phyloP scores from a whole-genome alignment of 257 asterid species.

The Capsicum chinense region DNA sequence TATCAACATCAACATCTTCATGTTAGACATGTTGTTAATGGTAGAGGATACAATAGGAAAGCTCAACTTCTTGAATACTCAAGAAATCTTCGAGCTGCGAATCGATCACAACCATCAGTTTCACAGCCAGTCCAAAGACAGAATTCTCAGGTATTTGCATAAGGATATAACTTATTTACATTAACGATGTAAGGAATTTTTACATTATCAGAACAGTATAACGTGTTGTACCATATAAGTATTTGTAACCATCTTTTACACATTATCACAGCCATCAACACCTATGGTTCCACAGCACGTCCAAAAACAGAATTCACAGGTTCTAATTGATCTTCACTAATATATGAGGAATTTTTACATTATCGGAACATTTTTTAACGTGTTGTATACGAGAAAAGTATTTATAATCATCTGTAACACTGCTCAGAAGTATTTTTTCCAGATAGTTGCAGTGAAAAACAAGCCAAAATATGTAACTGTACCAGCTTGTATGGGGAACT shows the following conservation, averaged over 20 bases:
- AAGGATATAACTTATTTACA: background rate
- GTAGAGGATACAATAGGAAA: constrained; percentile 51
- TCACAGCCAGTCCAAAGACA: too few relatives aligned
- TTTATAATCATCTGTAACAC: background rate
- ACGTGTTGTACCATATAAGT: background rate
- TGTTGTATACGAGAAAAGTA: background rate
- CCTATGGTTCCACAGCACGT: constrained; percentile 13
- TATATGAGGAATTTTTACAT: too few relatives aligned
- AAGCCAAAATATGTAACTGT: constrained; percentile 32
- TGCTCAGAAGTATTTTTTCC: constrained; percentile 15
- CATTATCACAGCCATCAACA: constrained; percentile 31
- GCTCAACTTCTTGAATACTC: constrained; percentile 58
- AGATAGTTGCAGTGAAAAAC: constrained; percentile 36
- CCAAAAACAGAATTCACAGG: constrained; percentile 28
- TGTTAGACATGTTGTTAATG: constrained; percentile 25
- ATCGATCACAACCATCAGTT: constrained; percentile 15
- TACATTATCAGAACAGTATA: background rate
- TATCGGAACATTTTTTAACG: background rate
- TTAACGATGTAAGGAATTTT: background rate
- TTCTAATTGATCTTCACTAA: background rate
- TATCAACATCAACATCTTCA: constrained; percentile 34
- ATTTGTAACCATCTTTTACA: background rate
- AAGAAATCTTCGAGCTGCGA: constrained; percentile 48
- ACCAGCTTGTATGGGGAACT: constrained; percentile 51
- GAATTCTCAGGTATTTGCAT: background rate